Evolutionary conservation across 2,329 filamentous ascomycete genomes (phyloP), one percentile per base, ranked within the genome.

Genomic region (Trichothecium roseum): DNA sequence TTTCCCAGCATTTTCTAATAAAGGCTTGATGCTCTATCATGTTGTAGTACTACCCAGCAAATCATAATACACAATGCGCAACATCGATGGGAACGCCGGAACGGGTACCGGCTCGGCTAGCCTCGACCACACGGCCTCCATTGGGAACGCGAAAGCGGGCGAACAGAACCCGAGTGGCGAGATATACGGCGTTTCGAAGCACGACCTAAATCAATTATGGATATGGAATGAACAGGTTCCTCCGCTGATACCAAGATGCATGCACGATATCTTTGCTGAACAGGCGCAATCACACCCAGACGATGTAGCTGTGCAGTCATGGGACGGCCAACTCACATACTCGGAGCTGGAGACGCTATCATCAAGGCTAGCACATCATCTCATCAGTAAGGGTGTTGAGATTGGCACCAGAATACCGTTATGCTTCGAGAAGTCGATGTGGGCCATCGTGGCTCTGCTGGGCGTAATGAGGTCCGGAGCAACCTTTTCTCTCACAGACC

Each of bases 361-460:
- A 2, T 59, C 57, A 18, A 44, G 46, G 1, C 52, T 70, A 7
- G 66, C 66, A 3, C 45, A 46, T 5, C 52, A 62, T 37, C 54
- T 71, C 2, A 15, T 36, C 20, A 45, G 46, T 9, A 42, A 47
- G n/a, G 64, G 63, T 13, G 51, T 63, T 27, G 43, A 38, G 3
- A 37, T 53, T 9, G 65, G 63, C n/a, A 55, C 51, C 28, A 57
- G 56, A 8, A 59, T 71, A n/a, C 64, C 66, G 3, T 51, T 69
- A n/a, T 67, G 63, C 42, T 68, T 69, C 39, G 63, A 68, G 43
- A 69, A 69, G 45, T 67, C 63, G 20, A 52, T 51, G 42, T 68
- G 62, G 63, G 60, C 65, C 4, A 51, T 59, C 7, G 54, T 69
- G 16, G 59, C 60, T 0, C 57, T 69, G 4, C 46, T 69, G 8